Conservation (phyloP, 495 filamentous ascomycete genomes). For the Hypomontagnella submonticulosa region DNA sequence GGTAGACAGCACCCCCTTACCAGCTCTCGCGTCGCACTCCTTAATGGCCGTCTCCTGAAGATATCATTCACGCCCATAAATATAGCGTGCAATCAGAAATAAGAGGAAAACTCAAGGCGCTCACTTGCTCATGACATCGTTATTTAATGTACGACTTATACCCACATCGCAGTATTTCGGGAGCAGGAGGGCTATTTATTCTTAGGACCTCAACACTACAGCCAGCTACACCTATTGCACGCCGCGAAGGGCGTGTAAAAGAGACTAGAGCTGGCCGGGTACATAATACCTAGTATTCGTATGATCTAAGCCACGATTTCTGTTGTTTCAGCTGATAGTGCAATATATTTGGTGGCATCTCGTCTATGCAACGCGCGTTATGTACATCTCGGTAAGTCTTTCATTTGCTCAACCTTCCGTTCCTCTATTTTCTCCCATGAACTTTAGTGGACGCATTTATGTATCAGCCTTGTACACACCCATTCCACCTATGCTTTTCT, state of each 20-base stretch:
- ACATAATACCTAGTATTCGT: too few relatives aligned
- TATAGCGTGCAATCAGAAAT: constrained; percentile 7
- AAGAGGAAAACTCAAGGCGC: neutral
- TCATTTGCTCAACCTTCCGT: too few relatives aligned
- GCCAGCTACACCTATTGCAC: neutral
- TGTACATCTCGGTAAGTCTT: too few relatives aligned
- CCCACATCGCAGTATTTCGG: constrained; percentile 11
- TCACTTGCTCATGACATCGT: constrained; percentile 11
- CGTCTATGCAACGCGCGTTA: too few relatives aligned
- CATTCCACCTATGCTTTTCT: neutral
- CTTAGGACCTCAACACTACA: neutral
- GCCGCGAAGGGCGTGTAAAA: too few relatives aligned
- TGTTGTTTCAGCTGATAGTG: too few relatives aligned
- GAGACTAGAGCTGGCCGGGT: too few relatives aligned
- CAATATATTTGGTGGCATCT: too few relatives aligned
- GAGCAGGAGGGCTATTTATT: neutral
- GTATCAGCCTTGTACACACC: neutral
- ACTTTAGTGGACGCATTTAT: neutral
- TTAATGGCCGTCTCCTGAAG: constrained; percentile 33
- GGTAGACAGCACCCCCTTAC: neutral
- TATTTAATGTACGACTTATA: constrained; percentile 28
- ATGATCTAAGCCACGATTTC: too few relatives aligned
- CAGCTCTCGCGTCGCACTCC: constrained; percentile 13
- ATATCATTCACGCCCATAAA: constrained; percentile 1
- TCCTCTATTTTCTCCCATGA: too few relatives aligned